These are phyloP conservation scores for Starmerella etchellsii DNA, from an alignment of 805 yeast genomes.

Conservation along the genomic window DNA sequence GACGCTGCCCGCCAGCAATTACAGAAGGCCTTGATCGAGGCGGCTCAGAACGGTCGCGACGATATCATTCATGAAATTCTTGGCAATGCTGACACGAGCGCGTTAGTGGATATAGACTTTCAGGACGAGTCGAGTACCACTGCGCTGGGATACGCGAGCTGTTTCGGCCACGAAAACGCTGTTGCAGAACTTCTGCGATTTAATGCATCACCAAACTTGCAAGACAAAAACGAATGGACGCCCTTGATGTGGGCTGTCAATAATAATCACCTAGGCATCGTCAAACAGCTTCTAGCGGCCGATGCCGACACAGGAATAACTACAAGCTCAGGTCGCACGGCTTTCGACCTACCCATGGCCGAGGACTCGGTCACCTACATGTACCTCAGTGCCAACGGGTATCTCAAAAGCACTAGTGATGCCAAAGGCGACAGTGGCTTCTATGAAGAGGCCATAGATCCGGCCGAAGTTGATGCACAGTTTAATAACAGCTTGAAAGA, in stretches of 20 bases:
- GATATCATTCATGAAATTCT: conserved; percentile 24
- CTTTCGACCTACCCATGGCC: conserved; percentile 12
- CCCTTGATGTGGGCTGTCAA: conserved; percentile 96
- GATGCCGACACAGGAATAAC: conserved; percentile 33
- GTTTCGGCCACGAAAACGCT: conserved; percentile 30
- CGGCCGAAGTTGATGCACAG: conserved; percentile 18
- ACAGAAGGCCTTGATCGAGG: conserved; percentile 25
- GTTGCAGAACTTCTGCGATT: conserved; percentile 27
- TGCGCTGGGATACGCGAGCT: conserved; percentile 30
- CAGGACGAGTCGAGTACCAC: conserved; percentile 30
- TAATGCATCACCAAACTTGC: conserved; percentile 29
- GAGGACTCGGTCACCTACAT: conserved; percentile 11
- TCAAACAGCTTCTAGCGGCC: conserved; percentile 53
- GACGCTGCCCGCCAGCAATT: conserved; percentile 16
- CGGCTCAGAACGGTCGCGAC: conserved; percentile 29
- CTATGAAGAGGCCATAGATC: conserved; percentile 18
- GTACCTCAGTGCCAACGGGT: conserved; percentile 9
- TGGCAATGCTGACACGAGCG: conserved; percentile 18
- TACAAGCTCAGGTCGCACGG: conserved; percentile 26
- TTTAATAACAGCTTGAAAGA: conserved; percentile 17
- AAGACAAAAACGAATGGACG: conserved; percentile 32
- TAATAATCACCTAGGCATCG: conserved; percentile 76
- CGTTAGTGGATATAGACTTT: conserved; percentile 24
- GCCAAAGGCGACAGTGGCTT: conserved; percentile 9
- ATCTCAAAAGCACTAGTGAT: conserved; percentile 2